Conservation (phyloP, 176 grass and related monocot species). For the Eremochloa ophiuroides region DNA sequence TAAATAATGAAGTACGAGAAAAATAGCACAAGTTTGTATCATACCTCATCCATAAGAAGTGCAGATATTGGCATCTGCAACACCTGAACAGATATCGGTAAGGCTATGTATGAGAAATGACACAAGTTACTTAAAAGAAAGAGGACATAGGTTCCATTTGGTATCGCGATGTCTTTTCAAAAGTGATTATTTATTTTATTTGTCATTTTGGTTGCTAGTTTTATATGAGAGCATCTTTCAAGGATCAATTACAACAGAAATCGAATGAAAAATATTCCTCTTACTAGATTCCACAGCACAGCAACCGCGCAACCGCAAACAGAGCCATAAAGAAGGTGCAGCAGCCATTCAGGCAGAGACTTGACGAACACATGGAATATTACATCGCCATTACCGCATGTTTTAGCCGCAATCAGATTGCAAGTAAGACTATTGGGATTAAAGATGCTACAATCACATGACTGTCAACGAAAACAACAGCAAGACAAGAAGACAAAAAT, state of each 20-base stretch:
- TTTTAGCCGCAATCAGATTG: neutral
- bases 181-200: neutral
- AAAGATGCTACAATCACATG: slow-evolving; percentile 2
- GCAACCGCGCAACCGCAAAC: neutral
- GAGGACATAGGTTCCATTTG: neutral
- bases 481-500: slow-evolving; percentile 13
- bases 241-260: neutral
- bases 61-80: slow-evolving; percentile 73
- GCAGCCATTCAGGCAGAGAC: slow-evolving; percentile 18
- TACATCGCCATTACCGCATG: neutral
- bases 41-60: slow-evolving; percentile 75
- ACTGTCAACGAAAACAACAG: neutral
- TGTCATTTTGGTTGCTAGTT: neutral
- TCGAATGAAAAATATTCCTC: neutral
- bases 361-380: neutral
- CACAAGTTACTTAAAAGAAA: neutral
- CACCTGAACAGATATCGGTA: slow-evolving; percentile 47
- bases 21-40: neutral
- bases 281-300: neutral
- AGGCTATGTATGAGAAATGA: neutral
- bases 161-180: neutral
- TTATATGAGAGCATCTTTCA: neutral
- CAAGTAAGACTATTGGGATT: neutral
- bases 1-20: neutral
- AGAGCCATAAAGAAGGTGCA: neutral